Base-by-base conservation (phyloP, 768 basidiomycete genomes). In the Mycena latifolia region DNA sequence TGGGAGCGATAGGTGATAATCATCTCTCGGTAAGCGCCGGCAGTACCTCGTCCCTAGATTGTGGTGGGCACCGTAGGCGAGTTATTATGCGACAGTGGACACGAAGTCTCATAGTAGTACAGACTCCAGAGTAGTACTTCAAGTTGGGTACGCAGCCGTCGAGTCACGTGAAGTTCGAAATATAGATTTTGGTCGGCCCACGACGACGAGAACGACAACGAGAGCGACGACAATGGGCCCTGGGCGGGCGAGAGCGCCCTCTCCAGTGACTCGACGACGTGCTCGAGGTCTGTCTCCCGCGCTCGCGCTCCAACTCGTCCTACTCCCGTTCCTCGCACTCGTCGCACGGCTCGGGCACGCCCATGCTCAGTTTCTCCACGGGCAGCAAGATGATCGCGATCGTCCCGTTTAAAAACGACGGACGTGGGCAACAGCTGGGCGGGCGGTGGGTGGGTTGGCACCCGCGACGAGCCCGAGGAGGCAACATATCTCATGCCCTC, bases 321-420 rank as follows among this genome's bases (percentile, higher is more conserved):
- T 60, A 37, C 37, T 69, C 68, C 10, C 51, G 52, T 8, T 64
- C 62, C 15, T 65, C 67, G 12, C 43, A 43, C 20, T 65, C 69
- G 17, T 56, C 64, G 25, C 50, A 28, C 46, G n/a, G 24, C 20
- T 57, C 55, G 20, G 27, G 12, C 18, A 25, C 48, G 27, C 50
- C 47, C 24, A 7, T 20, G 9, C 54, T 55, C 27, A 24, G 27
- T 17, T 63, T 55, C 15, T 50, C 51, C 10, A 41, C 48, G n/a
- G n/a, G n/a, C 25, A 69, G 65, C 61, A 66, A 70, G 62, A 84
- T 78, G 24, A 85, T 84, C 67, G 85, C 79, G 15, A 86, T 86
- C 63, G 82, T 85, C 98, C 6, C 86, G 93, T 51, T 84, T 99
- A 69, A 99, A 99, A 81, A 93, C 93, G 20, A 86, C 82, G 12